Evolutionary conservation across 2,329 filamentous ascomycete genomes (phyloP), one percentile per base, ranked within the genome.

Genomic region (Massarina eburnea): DNA sequence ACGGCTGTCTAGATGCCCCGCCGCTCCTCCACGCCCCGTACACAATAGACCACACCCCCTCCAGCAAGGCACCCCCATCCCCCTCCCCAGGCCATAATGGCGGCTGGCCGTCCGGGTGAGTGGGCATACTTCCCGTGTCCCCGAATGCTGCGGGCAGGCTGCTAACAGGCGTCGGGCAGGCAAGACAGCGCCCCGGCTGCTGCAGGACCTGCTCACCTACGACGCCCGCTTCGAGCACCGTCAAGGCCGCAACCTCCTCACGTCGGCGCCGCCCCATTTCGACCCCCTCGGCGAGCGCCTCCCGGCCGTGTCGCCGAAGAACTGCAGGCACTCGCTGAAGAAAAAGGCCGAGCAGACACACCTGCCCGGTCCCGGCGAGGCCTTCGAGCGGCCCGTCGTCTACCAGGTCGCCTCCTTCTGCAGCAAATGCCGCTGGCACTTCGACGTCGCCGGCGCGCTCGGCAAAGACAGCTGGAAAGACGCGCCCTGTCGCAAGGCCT

Each of bases 401-500:
- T 83, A 80, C 61, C 81, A 77, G 54, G 73, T 85, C 21, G 79
- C 83, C 14, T 76, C 82, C 3, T 76, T 82, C 53, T 89, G 85
- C 66, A 69, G 74, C 45, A 74, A 73, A 48, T 89, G 85, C 62
- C 79, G 81, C 41, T 76, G 76, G 58, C 84, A 88, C 66, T 71
- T 86, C 34, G 76, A 83, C 53, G 62, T 88, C 18, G 70, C 71
- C 9, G 74, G 85, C 26, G 75, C 79, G 48, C 81, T 80, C 54
- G 71, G 70, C 20, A 57, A 59, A 10, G 62, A 71, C n/a, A 64
- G 61, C 37, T 66, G 66, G 24, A 66, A 60, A 39, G 60, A 62
- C 33, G 45, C 49, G 22, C 68, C 75, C 5, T 81, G 77, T 54
- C 77, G 47, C 5, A 51, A 45, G 27, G 45, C 79, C 3, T 76